phyloP scores from a whole-genome alignment of 768 basidiomycete genomes.

The Leccinellum luteum region DNA sequence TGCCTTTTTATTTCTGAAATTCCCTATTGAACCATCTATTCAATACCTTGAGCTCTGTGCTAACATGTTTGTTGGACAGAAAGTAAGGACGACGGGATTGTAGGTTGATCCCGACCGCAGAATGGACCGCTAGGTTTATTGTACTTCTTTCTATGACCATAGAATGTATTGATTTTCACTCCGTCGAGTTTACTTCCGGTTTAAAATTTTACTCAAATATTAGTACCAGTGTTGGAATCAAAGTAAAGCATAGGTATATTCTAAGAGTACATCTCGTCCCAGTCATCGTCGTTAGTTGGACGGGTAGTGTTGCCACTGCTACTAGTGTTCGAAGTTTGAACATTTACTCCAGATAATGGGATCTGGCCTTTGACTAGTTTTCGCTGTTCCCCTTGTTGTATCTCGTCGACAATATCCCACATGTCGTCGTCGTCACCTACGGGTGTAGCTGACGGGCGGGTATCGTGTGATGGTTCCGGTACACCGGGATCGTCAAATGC shows the following conservation, averaged over 20 bases:
- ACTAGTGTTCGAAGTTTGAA: conserved; percentile 10
- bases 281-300: conserved; percentile 49
- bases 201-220: not conserved
- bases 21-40: not conserved
- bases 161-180: not conserved
- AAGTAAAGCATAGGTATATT: not conserved
- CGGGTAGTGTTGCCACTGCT: conserved; percentile 10
- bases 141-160: not conserved
- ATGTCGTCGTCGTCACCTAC: conserved; percentile 59
- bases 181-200: not conserved
- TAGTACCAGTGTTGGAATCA: not conserved
- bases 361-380: conserved; percentile 10
- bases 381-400: conserved; percentile 35
- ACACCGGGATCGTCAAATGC: conserved; percentile 14
- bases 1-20: conserved; percentile 23
- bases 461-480: conserved; percentile 6
- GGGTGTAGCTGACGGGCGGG: not conserved
- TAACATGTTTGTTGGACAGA: conserved; percentile 12
- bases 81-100: not conserved
- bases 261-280: conserved; percentile 65
- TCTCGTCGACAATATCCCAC: conserved; percentile 66
- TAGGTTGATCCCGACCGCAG: not conserved
- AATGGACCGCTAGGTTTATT: not conserved
- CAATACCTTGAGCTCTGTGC: not conserved
- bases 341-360: conserved; percentile 25